Conservation (phyloP, 1,139 yeast genomes). For the Lodderomyces orthopsilosis region DNA sequence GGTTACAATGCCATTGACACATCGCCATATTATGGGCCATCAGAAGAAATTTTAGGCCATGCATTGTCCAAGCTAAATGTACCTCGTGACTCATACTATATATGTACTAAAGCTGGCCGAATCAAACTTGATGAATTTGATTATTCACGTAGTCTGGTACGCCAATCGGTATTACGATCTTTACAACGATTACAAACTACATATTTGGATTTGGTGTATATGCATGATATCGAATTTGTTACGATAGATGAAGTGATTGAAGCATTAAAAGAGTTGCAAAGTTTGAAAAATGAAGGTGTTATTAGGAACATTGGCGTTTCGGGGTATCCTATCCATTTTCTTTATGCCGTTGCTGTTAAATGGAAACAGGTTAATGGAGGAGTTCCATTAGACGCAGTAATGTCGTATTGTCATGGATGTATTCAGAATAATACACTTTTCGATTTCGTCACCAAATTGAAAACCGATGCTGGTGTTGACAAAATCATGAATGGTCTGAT, state of each 20-base stretch:
- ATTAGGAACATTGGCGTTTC: constrained; percentile 72
- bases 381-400: constrained; percentile 64
- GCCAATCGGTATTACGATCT: constrained; percentile 63
- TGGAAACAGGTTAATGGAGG: constrained; percentile 38
- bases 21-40: constrained; percentile 90
- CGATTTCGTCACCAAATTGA: constrained; percentile 48
- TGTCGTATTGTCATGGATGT: constrained; percentile 82
- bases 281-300: constrained; percentile 61
- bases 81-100: constrained; percentile 61
- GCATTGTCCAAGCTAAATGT: constrained; percentile 49
- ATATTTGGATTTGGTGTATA: constrained; percentile 76
- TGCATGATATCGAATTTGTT: constrained; percentile 89
- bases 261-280: constrained; percentile 61
- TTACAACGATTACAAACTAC: constrained; percentile 59
- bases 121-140: constrained; percentile 67
- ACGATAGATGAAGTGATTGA: constrained; percentile 49
- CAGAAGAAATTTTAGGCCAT: constrained; percentile 70
- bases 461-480: constrained; percentile 52
- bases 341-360: constrained; percentile 47
- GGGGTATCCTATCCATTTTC: constrained; percentile 79
- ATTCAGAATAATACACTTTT: constrained; percentile 68
- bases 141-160: constrained; percentile 60
- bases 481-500: constrained; percentile 77
- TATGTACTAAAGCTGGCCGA: constrained; percentile 89
- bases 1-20: constrained; percentile 86